phyloP scores from a whole-genome alignment of 78 protist genomes.

The slime mould (Dictyostelium discoideum) region DNA sequence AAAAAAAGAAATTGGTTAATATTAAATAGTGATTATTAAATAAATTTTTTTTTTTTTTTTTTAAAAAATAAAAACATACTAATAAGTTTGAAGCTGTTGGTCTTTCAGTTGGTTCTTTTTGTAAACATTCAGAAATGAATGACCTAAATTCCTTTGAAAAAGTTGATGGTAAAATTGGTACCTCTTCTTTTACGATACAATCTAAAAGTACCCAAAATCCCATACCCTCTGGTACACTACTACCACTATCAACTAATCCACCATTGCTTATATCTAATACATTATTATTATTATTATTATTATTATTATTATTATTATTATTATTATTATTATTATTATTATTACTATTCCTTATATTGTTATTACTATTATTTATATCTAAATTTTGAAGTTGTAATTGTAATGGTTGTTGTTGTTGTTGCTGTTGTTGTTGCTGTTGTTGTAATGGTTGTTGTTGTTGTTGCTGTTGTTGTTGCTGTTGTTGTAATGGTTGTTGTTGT shows the following conservation, averaged over 20 bases:
- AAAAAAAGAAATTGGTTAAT: neutral
- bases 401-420: neutral
- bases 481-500: neutral
- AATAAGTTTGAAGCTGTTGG: slow-evolving; percentile 57
- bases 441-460: neutral
- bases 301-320: neutral
- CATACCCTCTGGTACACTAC: slow-evolving; percentile 12
- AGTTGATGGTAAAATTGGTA: slow-evolving; percentile 38
- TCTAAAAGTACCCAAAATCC: slow-evolving; percentile 86
- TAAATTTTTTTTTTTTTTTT: neutral
- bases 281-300: neutral
- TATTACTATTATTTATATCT: neutral
- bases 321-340: neutral
- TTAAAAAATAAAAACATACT: neutral
- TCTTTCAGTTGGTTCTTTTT: slow-evolving; percentile 81
- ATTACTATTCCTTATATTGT: neutral
- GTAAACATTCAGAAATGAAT: slow-evolving; percentile 72
- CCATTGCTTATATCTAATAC: neutral
- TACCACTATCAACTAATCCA: neutral
- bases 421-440: no score
- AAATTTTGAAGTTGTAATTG: neutral
- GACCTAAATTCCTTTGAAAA: slow-evolving; percentile 67
- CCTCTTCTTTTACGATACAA: slow-evolving; percentile 76
- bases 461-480: neutral
- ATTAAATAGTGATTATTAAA: neutral